Evolutionary conservation across 177 flowering plant species (phyloP), one percentile per base, ranked within the genome.

Genomic region (Vitis hybrid): DNA sequence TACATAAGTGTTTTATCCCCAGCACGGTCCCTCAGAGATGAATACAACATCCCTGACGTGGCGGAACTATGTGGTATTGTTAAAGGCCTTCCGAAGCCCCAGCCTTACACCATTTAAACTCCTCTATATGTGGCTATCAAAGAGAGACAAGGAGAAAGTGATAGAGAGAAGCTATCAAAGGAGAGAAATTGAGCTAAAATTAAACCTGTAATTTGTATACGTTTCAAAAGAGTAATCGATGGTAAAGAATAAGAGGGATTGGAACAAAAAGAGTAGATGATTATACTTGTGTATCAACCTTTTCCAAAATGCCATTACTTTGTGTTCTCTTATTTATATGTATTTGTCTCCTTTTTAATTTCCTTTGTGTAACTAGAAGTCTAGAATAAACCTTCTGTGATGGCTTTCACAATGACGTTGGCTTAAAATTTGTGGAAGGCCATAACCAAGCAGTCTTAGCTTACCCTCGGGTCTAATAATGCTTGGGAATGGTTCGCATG

Each of bases 1-100:
- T 86, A 86, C 72, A 8, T 80, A 19, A 86, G 90, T 29, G 88
- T 83, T 5, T 68, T 73, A 6, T 84, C 90, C 1, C 83, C 85
- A 0, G 84, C 52, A 33, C 71, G 79, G 1, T 81, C 85, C 22
- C 81, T 85, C 9, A 72, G 85, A 21, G 88, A 86, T 53, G 90
- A 86, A 56, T 86, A 84, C 76, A 76, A 75, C 75, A n/a, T 83
- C n/a, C 86, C 85, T 2, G 85, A 81, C 57, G 70, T 66, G n/a
- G 10, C 74, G 2, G 0, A 60, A 68, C 70, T 79, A 1, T 85
- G 88, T 49, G 89, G 89, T 45, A 50, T 76, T 10, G 84, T 85
- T 21, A 74, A 70, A 69, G 74, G 60, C 53, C 2, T 83, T 79
- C 85, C 85, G 61, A 71, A 70, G 62, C 88, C 88, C 19, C 56